phyloP scores from a whole-genome alignment of 2,329 filamentous ascomycete genomes.

The Penicillium sp. region DNA sequence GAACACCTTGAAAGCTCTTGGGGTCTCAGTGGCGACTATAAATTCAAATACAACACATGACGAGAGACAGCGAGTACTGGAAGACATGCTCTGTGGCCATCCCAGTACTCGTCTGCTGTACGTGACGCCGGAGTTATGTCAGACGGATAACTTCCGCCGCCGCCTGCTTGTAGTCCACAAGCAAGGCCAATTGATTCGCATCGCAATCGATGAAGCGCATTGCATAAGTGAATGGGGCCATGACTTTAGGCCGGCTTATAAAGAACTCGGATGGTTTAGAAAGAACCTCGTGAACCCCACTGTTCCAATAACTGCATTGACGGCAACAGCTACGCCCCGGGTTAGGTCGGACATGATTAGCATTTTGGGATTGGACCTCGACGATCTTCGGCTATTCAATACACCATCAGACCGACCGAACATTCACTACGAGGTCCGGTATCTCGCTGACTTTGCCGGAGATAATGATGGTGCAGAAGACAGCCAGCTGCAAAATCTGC shows the following conservation, averaged over 20 bases:
- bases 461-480: conserved; percentile 42
- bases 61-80: conserved; percentile 68
- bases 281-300: conserved; percentile 67
- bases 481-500: conserved; percentile 74
- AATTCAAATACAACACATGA: conserved; percentile 73
- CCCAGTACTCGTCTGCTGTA: conserved; percentile 81
- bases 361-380: conserved; percentile 66
- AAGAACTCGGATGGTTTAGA: conserved; percentile 76
- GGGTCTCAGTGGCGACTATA: conserved; percentile 78
- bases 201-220: conserved; percentile 92
- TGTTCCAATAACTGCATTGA: conserved; percentile 89
- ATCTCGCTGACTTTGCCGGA: conserved; percentile 34
- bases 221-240: conserved; percentile 99
- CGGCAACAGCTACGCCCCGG: conserved; percentile 79
- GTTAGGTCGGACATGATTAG: conserved; percentile 80
- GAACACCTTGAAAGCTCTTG: conserved; percentile 68
- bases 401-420: conserved; percentile 84
- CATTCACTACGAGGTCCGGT: conserved; percentile 86
- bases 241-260: conserved; percentile 92
- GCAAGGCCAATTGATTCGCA: conserved; percentile 79
- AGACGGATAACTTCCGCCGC: conserved; percentile 72
- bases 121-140: conserved; percentile 88
- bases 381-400: conserved; percentile 69
- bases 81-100: conserved; percentile 83
- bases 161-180: conserved; percentile 70